Conservation (phyloP, 2,329 filamentous ascomycete genomes). For the Venturia carpophila region DNA sequence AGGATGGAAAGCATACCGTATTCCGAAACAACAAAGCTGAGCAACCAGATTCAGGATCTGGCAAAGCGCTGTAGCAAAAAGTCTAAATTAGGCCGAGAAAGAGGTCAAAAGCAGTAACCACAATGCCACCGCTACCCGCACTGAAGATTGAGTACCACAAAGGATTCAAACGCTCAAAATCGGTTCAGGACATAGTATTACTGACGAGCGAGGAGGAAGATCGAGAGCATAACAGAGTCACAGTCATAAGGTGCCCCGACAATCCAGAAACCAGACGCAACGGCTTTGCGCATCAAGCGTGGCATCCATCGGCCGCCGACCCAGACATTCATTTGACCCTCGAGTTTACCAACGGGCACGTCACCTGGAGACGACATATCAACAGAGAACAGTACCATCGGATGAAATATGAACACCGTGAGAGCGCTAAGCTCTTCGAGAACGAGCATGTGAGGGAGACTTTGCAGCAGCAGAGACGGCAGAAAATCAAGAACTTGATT, state of each 20-base stretch:
- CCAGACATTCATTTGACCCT: background rate
- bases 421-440: background rate
- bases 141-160: background rate
- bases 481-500: background rate
- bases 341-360: background rate
- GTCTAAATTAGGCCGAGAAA: background rate
- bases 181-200: background rate
- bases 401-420: background rate
- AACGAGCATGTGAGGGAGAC: background rate
- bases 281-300: background rate
- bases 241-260: background rate
- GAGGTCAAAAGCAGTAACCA: background rate
- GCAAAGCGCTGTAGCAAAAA: background rate
- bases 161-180: background rate
- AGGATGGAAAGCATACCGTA: no score
- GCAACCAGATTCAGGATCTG: no score
- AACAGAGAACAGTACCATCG: background rate
- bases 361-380: background rate
- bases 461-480: background rate
- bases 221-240: background rate
- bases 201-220: background rate
- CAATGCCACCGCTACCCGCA: background rate
- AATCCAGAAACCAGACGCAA: background rate
- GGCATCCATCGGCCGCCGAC: background rate
- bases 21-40: no score